phyloP scores from a whole-genome alignment of 345 rosid species.

The Salix udensis region DNA sequence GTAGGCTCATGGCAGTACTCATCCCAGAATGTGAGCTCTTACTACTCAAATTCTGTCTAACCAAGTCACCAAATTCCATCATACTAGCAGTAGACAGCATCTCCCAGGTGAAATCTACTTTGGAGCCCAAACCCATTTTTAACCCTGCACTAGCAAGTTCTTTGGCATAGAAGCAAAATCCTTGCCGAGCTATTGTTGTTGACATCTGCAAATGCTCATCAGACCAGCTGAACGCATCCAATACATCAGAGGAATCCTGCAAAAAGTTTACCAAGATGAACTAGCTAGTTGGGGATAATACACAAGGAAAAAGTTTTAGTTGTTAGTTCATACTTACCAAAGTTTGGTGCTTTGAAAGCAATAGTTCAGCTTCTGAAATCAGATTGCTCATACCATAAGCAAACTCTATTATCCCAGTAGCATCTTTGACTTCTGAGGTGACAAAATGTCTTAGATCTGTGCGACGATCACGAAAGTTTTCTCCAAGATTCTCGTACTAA shows the following conservation, averaged over 20 bases:
- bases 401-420: constrained; percentile 42
- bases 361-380: constrained; percentile 69
- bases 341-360: constrained; percentile 43
- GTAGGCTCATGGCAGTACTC: constrained; percentile 29
- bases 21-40: constrained; percentile 22
- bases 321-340: constrained; percentile 30
- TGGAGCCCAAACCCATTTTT: constrained; percentile 22
- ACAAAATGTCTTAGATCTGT: constrained; percentile 45
- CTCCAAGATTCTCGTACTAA: constrained; percentile 65
- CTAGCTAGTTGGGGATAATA: constrained; percentile 5
- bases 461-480: constrained; percentile 39
- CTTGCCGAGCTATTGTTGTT: constrained; percentile 49
- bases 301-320: not conserved
- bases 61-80: constrained; percentile 30
- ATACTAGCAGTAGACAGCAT: constrained; percentile 27
- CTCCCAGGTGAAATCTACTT: constrained; percentile 31
- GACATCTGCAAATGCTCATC: constrained; percentile 55
- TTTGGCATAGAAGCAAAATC: constrained; percentile 53
- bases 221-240: constrained; percentile 38
- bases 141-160: constrained; percentile 38
- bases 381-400: constrained; percentile 56
- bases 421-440: constrained; percentile 50
- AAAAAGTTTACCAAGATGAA: constrained; percentile 11
- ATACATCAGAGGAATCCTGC: constrained; percentile 55
- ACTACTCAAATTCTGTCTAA: constrained; percentile 24